Percentiles rank a stretch among this genome's conserved stretches.
Conservation (phyloP, 1,284 basidiomycete genomes). For the Waitea zeae region DNA sequence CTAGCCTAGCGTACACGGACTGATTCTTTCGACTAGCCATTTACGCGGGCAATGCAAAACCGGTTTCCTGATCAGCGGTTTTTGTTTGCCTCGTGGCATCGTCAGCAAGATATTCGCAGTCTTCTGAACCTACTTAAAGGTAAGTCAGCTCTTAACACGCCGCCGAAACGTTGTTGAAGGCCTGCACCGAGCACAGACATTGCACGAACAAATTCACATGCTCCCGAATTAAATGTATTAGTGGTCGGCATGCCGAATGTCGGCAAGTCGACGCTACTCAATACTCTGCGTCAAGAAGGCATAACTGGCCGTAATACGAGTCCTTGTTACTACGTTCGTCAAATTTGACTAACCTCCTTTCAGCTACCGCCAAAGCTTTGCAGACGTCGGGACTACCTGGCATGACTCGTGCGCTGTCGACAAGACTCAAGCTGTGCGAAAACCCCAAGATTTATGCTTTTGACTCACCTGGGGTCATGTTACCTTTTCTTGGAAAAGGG, state of each 20-base stretch:
- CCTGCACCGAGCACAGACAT: constrained; percentile 32
- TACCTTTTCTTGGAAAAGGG: constrained; percentile 86
- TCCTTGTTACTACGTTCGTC: constrained; percentile 8
- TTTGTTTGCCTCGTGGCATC: constrained; percentile 57
- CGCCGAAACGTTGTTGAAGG: too few relatives aligned
- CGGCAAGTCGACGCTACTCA: constrained; percentile 90
- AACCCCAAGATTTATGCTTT: constrained; percentile 83
- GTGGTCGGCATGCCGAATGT: constrained; percentile 98
- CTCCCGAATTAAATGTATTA: constrained; percentile 69
- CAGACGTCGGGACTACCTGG: constrained; percentile 83
- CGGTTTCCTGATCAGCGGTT: constrained; percentile 50
- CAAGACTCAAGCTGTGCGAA: constrained; percentile 63
- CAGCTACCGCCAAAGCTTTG: constrained; percentile 69
- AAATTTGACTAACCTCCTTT: neutral
- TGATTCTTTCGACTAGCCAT: constrained; percentile 37
- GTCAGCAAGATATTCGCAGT: constrained; percentile 42
- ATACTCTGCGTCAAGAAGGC: constrained; percentile 80
- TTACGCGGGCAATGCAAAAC: constrained; percentile 44
- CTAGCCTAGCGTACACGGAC: constrained; percentile 6
- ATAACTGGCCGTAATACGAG: constrained; percentile 60
- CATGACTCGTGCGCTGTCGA: constrained; percentile 71
- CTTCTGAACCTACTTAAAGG: constrained; percentile 42
- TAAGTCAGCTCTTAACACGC: too few relatives aligned
- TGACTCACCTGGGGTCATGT: constrained; percentile 95
- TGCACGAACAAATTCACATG: constrained; percentile 46